Evolutionary conservation across 305 asterid species (phyloP), one percentile per base, ranked within the genome.

Genomic region (Solanum chacoense): DNA sequence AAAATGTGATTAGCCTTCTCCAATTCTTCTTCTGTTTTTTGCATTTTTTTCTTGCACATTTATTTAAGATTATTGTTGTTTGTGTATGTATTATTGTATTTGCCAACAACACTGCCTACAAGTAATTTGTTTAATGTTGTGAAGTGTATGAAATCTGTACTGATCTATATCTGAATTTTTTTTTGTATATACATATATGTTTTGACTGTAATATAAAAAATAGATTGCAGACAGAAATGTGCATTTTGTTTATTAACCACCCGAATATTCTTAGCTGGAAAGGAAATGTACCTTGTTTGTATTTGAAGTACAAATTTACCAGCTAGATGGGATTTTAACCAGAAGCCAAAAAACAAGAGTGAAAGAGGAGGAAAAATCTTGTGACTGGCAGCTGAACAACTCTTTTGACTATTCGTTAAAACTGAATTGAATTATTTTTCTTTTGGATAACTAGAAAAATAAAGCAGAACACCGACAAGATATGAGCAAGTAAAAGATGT

Each of bases 1-100:
- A 80, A 94, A 90, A 89, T 42, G 84, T 92, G 93, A 90, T 11
- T 88, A 85, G 31, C 87, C 77, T 72, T 34, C 26, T 84, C 11
- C 26, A 8, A 45, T 31, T 76, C 37, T 75, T 73, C 85, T 65
- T 80, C 26, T 87, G 24, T 55, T 84, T 69, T 7, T n/a, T 4
- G 69, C 26, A 22, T 65, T 50, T 75, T 75, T 32, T 22, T 36
- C 86, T 81, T 20, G 20, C 29, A 18, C 86, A 50, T 18, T 50
- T 29, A 83, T 34, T 7, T 34, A 12, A 87, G 55, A 73, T 34
- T 73, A 73, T 87, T 73, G 71, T 87, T 38, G 71, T 87, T 71
- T 18, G 40, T 87, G 85, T 18, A 80, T 87, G 84, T 18, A 80
- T 42, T 80, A 81, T 83, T 83, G 18, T 45, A 83, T 80, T 80